phyloP scores from a whole-genome alignment of 192 early-diverging fungal genomes.

The Backusella luteola region DNA sequence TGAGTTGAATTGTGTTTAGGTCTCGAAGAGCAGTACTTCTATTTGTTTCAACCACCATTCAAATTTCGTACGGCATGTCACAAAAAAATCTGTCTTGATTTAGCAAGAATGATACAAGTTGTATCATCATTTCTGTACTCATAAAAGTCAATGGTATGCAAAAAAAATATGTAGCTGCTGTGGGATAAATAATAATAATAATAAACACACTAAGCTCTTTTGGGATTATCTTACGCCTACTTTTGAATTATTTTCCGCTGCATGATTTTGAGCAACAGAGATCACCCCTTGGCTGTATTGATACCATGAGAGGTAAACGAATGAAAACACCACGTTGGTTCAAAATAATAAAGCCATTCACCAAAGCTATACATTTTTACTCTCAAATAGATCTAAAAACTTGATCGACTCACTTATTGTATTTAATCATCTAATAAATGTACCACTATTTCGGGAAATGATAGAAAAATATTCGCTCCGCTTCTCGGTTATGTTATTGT shows the following conservation, averaged over 20 bases:
- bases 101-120: neutral
- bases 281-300: neutral
- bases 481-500: neutral
- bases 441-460: neutral
- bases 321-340: neutral
- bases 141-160: neutral
- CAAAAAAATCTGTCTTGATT: neutral
- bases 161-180: neutral
- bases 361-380: neutral
- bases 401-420: neutral
- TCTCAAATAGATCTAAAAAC: neutral
- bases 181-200: neutral
- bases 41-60: neutral
- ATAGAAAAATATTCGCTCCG: neutral
- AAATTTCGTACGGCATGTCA: neutral
- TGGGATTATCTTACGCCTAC: neutral
- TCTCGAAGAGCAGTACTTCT: neutral
- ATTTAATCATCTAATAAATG: neutral
- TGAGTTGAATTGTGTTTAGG: neutral
- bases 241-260: neutral
- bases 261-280: neutral
- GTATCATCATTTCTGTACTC: neutral
- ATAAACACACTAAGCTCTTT: neutral
- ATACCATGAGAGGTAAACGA: neutral
- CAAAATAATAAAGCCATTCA: neutral